A percentile compares a stretch with the other conserved stretches of the same genome.
Evolutionary conservation across 2,329 filamentous ascomycete genomes (phyloP).

Genomic region (Xylaria digitata): DNA sequence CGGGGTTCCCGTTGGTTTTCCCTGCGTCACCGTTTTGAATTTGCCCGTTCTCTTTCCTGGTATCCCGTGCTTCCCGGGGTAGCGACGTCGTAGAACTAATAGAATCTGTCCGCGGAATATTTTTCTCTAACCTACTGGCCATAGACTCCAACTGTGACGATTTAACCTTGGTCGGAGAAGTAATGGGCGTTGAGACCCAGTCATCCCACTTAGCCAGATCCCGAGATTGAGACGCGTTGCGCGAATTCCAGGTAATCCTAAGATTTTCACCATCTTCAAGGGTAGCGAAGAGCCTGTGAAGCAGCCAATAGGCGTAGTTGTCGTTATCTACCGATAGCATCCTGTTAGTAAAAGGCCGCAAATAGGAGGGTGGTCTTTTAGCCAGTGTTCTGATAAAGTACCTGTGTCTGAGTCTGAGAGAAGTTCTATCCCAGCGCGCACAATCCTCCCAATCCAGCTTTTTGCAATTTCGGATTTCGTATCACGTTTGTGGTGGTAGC

Average conservation of each 20-base stretch:
- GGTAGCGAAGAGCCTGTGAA: constrained; percentile 41
- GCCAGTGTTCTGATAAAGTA: constrained; percentile 7
- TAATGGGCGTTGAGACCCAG: constrained; percentile 41
- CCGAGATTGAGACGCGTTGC: constrained; percentile 43
- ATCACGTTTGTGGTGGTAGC: constrained; percentile 45
- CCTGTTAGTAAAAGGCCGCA: constrained; percentile 4
- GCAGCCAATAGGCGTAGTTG: constrained; percentile 44
- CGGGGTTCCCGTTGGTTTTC: constrained; percentile 13
- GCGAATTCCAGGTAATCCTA: constrained; percentile 43
- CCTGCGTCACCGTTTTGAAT: neutral
- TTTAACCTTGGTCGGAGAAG: constrained; percentile 19
- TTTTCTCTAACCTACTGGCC: constrained; percentile 2
- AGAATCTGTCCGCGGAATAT: constrained; percentile 6
- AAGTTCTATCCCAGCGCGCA: constrained; percentile 45
- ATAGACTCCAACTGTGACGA: constrained; percentile 12
- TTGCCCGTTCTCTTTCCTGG: constrained; percentile 3
- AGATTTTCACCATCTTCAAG: constrained; percentile 42
- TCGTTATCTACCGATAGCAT: constrained; percentile 42
- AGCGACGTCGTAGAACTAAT: neutral
- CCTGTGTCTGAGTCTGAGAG: constrained; percentile 47
- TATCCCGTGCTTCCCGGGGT: neutral
- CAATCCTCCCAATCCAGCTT: constrained; percentile 41
- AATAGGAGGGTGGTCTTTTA: neutral
- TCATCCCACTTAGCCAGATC: constrained; percentile 42
- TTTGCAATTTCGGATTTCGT: constrained; percentile 36